Conservation (phyloP, 1,284 basidiomycete genomes). For the Porodaedalea pini region DNA sequence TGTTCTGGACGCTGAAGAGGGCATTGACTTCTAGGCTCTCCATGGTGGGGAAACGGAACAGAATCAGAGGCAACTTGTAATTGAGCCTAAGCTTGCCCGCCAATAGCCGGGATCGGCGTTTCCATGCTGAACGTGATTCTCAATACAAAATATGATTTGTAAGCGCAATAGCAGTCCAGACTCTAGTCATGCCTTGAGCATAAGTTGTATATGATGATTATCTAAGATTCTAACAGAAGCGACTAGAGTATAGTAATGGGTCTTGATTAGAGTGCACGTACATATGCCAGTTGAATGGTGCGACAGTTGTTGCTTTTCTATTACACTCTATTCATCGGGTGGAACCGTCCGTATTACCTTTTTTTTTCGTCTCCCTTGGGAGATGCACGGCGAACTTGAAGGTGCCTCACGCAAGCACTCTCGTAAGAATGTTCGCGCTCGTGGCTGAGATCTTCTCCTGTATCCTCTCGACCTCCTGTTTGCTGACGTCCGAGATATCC, state of each 20-base stretch:
- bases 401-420: constrained; percentile 62
- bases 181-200: not conserved
- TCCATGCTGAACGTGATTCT: constrained; percentile 1
- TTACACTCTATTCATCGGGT: constrained; percentile 24
- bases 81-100: not conserved
- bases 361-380: constrained; percentile 28
- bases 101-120: constrained; percentile 4
- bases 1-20: constrained; percentile 57
- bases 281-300: constrained; percentile 33
- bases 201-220: no score
- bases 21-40: constrained; percentile 38
- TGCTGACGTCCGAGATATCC: constrained; percentile 89
- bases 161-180: not conserved
- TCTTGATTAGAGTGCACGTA: not conserved
- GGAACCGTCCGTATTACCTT: constrained; percentile 35
- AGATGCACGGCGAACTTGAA: constrained; percentile 25
- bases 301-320: constrained; percentile 29
- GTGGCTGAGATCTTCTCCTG: constrained; percentile 83
- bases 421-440: constrained; percentile 82
- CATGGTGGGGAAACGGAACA: constrained; percentile 30
- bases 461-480: constrained; percentile 78
- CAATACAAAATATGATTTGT: no score
- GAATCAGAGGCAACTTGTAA: not conserved
- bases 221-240: not conserved
- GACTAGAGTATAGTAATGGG: not conserved